Conservation (phyloP, 306 rosid species). For the Quercus engelmannii region DNA sequence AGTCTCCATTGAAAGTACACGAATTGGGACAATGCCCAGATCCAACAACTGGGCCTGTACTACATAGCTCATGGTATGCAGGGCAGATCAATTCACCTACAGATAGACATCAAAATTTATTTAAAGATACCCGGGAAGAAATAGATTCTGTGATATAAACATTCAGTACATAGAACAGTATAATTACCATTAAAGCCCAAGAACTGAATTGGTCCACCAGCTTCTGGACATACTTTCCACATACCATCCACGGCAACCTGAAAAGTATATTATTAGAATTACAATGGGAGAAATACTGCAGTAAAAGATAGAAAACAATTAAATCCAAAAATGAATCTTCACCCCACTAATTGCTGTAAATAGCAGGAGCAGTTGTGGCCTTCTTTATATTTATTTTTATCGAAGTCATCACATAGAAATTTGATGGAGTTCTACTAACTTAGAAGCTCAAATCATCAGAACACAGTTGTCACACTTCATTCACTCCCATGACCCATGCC, state of each 20-base stretch:
- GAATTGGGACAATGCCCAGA: constrained; percentile 69
- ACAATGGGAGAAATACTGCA: not conserved
- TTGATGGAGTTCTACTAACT: not conserved
- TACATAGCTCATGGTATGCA: constrained; percentile 78
- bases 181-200: constrained; percentile 74
- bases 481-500: not conserved
- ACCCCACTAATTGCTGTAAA: not conserved
- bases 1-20: constrained; percentile 88
- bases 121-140: constrained; percentile 7
- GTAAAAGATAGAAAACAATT: constrained; percentile 1
- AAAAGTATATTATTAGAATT: constrained; percentile 9
- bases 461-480: not conserved
- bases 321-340: not conserved
- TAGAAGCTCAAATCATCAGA: not conserved
- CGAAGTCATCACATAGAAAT: not conserved
- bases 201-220: constrained; percentile 84
- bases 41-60: constrained; percentile 39
- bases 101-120: constrained; percentile 10
- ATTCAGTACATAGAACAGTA: constrained; percentile 14
- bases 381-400: not conserved
- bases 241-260: constrained; percentile 93
- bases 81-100: constrained; percentile 89
- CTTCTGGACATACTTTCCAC: constrained; percentile 84
- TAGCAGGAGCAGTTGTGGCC: not conserved
- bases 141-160: not conserved